phyloP scores from a whole-genome alignment of 2,329 filamentous ascomycete species.

The Calonectria hongkongensis region DNA sequence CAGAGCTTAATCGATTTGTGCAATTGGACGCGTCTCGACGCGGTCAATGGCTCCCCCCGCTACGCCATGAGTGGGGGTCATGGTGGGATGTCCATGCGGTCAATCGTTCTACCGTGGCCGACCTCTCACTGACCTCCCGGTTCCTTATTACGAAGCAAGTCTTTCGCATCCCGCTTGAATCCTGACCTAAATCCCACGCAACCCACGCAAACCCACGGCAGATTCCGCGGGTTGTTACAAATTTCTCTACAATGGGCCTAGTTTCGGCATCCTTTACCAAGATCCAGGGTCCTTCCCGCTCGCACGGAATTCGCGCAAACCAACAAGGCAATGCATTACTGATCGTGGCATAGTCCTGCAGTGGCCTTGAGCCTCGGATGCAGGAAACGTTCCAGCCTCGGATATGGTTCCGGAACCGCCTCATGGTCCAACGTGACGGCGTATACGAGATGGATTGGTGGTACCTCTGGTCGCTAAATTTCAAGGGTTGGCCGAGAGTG shows the following conservation, averaged over 20 bases:
- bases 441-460: constrained; percentile 15
- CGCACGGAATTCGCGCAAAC: constrained; percentile 46
- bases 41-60: constrained; percentile 25
- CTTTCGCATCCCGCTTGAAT: constrained; percentile 15
- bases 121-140: neutral
- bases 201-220: constrained; percentile 27
- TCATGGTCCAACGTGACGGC: constrained; percentile 26
- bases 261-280: constrained; percentile 32
- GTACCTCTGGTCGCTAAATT: neutral
- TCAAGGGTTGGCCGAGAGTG: neutral
- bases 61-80: neutral
- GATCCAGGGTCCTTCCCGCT: constrained; percentile 38
- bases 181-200: constrained; percentile 13
- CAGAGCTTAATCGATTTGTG: constrained; percentile 31
- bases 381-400: constrained; percentile 24
- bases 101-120: constrained; percentile 30
- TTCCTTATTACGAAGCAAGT: constrained; percentile 18
- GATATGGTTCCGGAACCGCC: constrained; percentile 23
- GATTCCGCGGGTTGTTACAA: neutral
- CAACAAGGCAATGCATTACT: constrained; percentile 40
- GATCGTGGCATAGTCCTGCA: constrained; percentile 34
- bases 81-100: constrained; percentile 18
- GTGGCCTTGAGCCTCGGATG: constrained; percentile 15
- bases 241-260: constrained; percentile 15
- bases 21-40: constrained; percentile 29